Conservation (phyloP, 352 stramenopile species). For the Globisporangium cederbergense region DNA sequence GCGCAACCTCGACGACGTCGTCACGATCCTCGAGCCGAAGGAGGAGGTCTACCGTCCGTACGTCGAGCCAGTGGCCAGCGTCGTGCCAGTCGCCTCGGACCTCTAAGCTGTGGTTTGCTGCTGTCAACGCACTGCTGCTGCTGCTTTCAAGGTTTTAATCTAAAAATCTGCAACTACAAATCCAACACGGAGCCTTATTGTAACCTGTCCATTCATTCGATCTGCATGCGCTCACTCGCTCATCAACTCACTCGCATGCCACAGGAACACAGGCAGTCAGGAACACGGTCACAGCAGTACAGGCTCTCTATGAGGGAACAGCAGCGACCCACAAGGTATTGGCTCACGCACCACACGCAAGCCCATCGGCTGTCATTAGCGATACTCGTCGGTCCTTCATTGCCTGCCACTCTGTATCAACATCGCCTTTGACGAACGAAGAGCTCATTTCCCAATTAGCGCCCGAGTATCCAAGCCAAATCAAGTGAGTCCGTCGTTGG, state of each 20-base stretch:
- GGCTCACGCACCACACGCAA: background rate
- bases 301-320: background rate
- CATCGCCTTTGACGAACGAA: background rate
- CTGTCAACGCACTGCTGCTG: background rate
- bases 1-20: slow-evolving; percentile 97
- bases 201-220: slow-evolving; percentile 8
- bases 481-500: background rate
- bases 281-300: background rate
- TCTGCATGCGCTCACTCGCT: background rate
- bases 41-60: slow-evolving; percentile 90
- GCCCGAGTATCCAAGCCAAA: background rate
- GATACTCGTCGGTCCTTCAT: background rate
- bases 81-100: slow-evolving; percentile 35
- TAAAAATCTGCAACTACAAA: slow-evolving; percentile 20
- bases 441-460: slow-evolving; percentile 5
- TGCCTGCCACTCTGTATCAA: too few species aligned
- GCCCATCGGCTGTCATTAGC: too few species aligned
- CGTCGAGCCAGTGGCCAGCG: slow-evolving; percentile 62
- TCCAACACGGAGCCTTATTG: slow-evolving; percentile 9
- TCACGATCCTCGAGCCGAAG: slow-evolving; percentile 99
- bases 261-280: background rate
- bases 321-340: too few species aligned
- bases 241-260: background rate
- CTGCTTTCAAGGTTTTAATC: slow-evolving; percentile 11
- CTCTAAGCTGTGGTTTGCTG: slow-evolving; percentile 12